These are phyloP conservation scores for Boechera divaricarpa DNA, from an alignment of 345 rosid genomes.

Conservation along the genomic window DNA sequence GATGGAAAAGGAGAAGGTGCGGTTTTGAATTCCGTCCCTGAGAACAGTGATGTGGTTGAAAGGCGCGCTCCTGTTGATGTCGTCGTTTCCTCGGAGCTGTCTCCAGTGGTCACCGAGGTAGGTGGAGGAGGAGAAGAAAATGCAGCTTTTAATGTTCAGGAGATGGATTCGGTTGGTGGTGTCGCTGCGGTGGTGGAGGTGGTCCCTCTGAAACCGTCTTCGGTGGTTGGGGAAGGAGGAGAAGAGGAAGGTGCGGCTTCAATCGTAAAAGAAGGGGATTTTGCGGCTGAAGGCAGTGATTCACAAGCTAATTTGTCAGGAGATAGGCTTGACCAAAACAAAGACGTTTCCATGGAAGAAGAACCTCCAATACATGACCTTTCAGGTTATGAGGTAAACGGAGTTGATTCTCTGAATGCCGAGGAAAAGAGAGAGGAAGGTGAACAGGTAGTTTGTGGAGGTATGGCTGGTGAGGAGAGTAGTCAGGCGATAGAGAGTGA, in stretches of 20 bases:
- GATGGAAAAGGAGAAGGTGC: slow-evolving; percentile 3
- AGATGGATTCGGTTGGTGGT: slow-evolving; percentile 21
- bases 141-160: slow-evolving; percentile 28
- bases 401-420: not conserved
- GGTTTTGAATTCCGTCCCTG: slow-evolving; percentile 25
- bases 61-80: not conserved
- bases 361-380: slow-evolving; percentile 6
- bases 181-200: slow-evolving; percentile 10
- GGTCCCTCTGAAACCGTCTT: slow-evolving; percentile 10
- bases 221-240: slow-evolving; percentile 30
- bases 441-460: slow-evolving; percentile 10
- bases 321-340: slow-evolving; percentile 25
- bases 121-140: slow-evolving; percentile 42
- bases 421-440: slow-evolving; percentile 33
- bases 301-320: not conserved
- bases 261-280: slow-evolving; percentile 34
- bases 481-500: slow-evolving; percentile 24
- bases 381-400: slow-evolving; percentile 24
- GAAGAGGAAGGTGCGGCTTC: slow-evolving; percentile 30
- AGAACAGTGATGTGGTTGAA: slow-evolving; percentile 33
- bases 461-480: slow-evolving; percentile 28
- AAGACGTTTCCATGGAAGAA: slow-evolving; percentile 32
- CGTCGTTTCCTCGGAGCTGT: slow-evolving; percentile 20
- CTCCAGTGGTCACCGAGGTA: slow-evolving; percentile 16
- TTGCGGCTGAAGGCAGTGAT: slow-evolving; percentile 28